A percentile compares a stretch with the other conserved stretches of the same genome.
Evolutionary conservation across 176 grass and related monocot species (phyloP).

Genomic region (Cenchrus fungigraminus): DNA sequence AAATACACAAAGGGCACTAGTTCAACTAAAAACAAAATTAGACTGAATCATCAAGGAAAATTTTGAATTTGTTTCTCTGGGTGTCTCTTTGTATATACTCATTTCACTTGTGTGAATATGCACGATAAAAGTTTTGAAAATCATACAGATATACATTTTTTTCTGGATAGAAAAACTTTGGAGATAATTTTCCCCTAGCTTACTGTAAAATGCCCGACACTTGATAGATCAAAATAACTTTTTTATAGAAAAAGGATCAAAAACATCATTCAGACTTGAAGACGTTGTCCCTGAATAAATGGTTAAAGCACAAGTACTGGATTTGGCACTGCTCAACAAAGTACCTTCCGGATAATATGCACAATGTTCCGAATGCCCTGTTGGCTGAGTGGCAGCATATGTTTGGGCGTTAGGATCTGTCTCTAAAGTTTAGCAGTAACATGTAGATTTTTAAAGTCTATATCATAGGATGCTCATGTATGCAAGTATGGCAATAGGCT

Average conservation of each 20-base stretch:
- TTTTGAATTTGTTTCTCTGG: too few species aligned
- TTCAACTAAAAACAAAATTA: too few species aligned
- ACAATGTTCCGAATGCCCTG: not conserved
- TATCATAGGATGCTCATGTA: slow-evolving; percentile 15
- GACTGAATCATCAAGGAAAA: too few species aligned
- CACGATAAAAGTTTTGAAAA: not conserved
- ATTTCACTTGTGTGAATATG: not conserved
- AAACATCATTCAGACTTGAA: not conserved
- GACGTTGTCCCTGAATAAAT: not conserved
- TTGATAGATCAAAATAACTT: not conserved
- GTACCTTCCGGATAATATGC: not conserved
- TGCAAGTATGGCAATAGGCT: not conserved
- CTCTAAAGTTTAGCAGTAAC: not conserved
- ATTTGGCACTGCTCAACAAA: not conserved
- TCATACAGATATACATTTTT: not conserved
- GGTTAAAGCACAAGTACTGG: not conserved
- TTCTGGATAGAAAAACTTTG: not conserved
- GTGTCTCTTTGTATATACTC: not conserved
- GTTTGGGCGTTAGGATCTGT: not conserved
- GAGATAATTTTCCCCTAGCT: not conserved
- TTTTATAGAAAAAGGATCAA: not conserved
- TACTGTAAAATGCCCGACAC: not conserved
- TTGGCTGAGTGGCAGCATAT: not conserved
- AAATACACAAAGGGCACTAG: too few species aligned
- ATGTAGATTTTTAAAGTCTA: not conserved